These are phyloP conservation scores for Candida peoriensis DNA, from an alignment of 805 yeast species.

Conservation along the genomic window DNA sequence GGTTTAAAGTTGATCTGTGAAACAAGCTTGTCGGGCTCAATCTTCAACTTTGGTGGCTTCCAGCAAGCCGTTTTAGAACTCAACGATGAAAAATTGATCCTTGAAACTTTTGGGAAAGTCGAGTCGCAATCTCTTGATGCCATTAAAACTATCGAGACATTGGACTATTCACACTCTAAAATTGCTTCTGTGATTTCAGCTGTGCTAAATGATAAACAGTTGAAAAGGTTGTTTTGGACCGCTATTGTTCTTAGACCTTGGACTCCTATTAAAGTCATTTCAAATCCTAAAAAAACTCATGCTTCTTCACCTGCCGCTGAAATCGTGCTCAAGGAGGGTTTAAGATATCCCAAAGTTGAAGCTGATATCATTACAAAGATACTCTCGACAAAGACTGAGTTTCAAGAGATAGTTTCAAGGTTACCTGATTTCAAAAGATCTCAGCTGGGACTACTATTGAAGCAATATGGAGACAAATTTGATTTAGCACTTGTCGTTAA, in stretches of 20 bases:
- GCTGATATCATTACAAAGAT: slow-evolving; percentile 46
- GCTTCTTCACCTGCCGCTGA: slow-evolving; percentile 35
- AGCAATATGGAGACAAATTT: slow-evolving; percentile 50
- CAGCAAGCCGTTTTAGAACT: slow-evolving; percentile 18
- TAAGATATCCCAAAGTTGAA: slow-evolving; percentile 57
- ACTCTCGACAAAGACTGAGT: slow-evolving; percentile 28
- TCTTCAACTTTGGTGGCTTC: slow-evolving; percentile 41
- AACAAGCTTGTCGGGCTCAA: slow-evolving; percentile 49
- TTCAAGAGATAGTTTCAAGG: slow-evolving; percentile 23
- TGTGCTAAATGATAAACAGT: slow-evolving; percentile 2
- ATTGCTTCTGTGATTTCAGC: slow-evolving; percentile 1
- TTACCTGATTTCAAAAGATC: slow-evolving; percentile 40
- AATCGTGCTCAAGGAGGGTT: slow-evolving; percentile 58
- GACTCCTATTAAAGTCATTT: slow-evolving; percentile 31
- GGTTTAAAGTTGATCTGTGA: slow-evolving; percentile 58
- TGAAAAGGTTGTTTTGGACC: slow-evolving; percentile 31
- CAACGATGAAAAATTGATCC: slow-evolving; percentile 11
- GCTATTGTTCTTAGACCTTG: slow-evolving; percentile 47
- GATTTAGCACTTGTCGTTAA: slow-evolving; percentile 34
- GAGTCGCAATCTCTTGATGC: slow-evolving; percentile 25
- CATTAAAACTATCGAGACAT: slow-evolving; percentile 4
- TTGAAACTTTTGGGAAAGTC: slow-evolving; percentile 5
- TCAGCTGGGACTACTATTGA: slow-evolving; percentile 54
- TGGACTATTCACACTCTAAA: slow-evolving; percentile 1
- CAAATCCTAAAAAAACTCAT: slow-evolving; percentile 35